Base-by-base conservation (phyloP, 2,329 filamentous ascomycete species). In the Ceratocystis lukuohia region DNA sequence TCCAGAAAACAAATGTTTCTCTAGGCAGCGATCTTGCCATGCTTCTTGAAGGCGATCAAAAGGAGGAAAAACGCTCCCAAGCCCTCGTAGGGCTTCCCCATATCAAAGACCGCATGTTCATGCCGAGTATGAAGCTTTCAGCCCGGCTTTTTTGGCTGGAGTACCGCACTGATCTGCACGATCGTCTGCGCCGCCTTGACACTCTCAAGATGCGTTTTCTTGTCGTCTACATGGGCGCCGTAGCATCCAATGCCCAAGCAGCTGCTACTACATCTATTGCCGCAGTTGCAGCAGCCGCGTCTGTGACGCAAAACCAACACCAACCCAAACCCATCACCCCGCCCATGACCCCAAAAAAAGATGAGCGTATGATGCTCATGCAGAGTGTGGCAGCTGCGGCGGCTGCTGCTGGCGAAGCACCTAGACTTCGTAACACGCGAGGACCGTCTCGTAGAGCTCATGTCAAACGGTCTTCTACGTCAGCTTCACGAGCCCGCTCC, bases 191-290 rank as follows among this genome's bases (percentile, higher is more conserved):
- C 66, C 77, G 83, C 61, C 75, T 87, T 50, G 84, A 87, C 70
- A 74, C 86, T 71, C 73, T 87, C 72, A 79, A 84, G 72, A 85
- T 85, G 82, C 80, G 84, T 68, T 86, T 87, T 71, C 74, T 87
- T 41, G 82, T 86, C 45, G 78, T 85, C 46, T 85, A 85, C 73
- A 82, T 87, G 81, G 81, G 83, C 69, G 79, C 85, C 68, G 77
- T 86, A 65, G 73, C 75, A 45, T 74, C 74, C 64, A 71, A 71
- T 59, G 71, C 73, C 45, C 73, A 72, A 66, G 73, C 67, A 65
- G 64, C 66, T 15, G 57, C 62, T 20, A 48, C 65, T n/a, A 45
- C 62, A 3, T 53, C 66, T 1, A 41, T 61, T 61, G 64, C 44
- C 48, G 64, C 53, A 22, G 50, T 53, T 25, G 50, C 61, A 17